Percentiles rank a stretch among this genome's conserved stretches.
Conservation (phyloP, 805 yeast species). For the Wickerhamomyces silvicola region DNA sequence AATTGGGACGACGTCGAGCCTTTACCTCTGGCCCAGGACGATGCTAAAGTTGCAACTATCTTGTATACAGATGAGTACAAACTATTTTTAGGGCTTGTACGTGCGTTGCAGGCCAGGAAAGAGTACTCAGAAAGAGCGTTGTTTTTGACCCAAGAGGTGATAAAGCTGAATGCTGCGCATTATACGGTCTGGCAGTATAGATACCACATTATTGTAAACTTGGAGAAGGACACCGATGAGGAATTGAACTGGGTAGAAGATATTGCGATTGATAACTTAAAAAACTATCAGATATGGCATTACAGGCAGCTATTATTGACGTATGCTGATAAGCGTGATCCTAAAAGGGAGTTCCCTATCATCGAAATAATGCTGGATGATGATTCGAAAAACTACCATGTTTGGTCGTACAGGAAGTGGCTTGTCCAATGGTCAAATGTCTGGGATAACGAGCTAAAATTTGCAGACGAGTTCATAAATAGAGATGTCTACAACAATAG, state of each 20-base stretch:
- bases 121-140: constrained; percentile 73
- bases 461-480: constrained; percentile 40
- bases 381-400: constrained; percentile 91
- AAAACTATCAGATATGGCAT: constrained; percentile 97
- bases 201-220: constrained; percentile 39
- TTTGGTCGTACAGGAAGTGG: constrained; percentile 93
- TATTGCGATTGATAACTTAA: constrained; percentile 69
- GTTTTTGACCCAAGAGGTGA: constrained; percentile 54
- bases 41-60: constrained; percentile 52
- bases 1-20: constrained; percentile 39
- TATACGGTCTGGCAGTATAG: constrained; percentile 85
- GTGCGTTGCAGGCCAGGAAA: constrained; percentile 49
- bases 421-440: constrained; percentile 50
- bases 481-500: constrained; percentile 81
- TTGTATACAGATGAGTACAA: constrained; percentile 69
- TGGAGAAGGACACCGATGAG: constrained; percentile 31
- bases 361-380: constrained; percentile 61
- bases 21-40: constrained; percentile 35
- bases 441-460: constrained; percentile 44
- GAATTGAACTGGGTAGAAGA: constrained; percentile 80
- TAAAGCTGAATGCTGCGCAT: constrained; percentile 76
- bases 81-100: constrained; percentile 49
- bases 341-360: constrained; percentile 58
- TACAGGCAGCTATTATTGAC: constrained; percentile 67
- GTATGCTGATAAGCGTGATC: constrained; percentile 26